A percentile compares a stretch with the other conserved stretches of the same genome.
Evolutionary conservation across 169 alveolate genomes (phyloP).

Genomic region (Toxoplasma gondii): DNA sequence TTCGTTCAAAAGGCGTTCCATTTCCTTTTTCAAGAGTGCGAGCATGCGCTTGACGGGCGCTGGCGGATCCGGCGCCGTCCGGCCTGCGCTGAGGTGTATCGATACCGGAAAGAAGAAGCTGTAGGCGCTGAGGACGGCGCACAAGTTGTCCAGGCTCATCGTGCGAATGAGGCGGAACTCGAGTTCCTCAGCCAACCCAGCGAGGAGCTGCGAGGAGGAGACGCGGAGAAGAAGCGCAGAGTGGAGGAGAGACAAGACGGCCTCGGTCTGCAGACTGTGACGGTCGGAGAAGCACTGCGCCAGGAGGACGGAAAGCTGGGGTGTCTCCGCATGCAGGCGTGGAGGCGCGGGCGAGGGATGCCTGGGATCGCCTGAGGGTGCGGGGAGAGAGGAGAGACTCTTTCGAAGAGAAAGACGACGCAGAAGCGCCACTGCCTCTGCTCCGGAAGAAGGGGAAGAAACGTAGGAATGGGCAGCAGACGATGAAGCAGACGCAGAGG

Average conservation of each 20-base stretch:
- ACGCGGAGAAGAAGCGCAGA: neutral
- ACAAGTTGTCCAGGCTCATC: neutral
- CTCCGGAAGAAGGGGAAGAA: neutral
- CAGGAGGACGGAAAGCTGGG: neutral
- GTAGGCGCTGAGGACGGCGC: constrained; percentile 2
- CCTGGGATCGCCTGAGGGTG: too few relatives aligned
- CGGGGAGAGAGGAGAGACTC: too few relatives aligned
- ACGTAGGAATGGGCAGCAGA: neutral
- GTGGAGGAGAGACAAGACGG: neutral
- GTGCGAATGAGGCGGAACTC: neutral
- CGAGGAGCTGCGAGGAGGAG: neutral
- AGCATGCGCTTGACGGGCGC: neutral
- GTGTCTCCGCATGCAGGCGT: too few relatives aligned
- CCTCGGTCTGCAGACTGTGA: neutral
- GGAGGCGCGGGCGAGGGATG: too few relatives aligned
- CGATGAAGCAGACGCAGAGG: neutral
- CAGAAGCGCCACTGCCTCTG: neutral
- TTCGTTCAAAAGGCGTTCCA: neutral
- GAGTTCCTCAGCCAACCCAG: neutral
- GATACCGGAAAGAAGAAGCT: constrained; percentile 21
- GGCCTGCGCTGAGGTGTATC: neutral
- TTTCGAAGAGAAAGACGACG: neutral
- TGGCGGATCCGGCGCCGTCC: neutral
- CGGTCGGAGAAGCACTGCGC: neutral
- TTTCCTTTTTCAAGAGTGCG: neutral